phyloP scores from a whole-genome alignment of 1,284 basidiomycete genomes.

The Termitomyces sp. region DNA sequence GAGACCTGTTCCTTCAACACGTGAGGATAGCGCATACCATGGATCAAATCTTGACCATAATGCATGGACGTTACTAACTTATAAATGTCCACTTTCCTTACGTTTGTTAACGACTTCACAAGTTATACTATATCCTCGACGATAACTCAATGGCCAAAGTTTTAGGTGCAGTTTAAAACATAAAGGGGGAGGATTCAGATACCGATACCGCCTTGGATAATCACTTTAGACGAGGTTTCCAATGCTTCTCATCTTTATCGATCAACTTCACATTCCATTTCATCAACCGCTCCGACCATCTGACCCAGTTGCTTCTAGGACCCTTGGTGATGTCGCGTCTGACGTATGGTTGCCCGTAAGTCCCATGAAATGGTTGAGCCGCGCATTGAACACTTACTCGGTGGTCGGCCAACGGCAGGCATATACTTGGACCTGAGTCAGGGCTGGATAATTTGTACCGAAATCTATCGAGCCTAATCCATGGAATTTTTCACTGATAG shows the following conservation, averaged over 20 bases:
- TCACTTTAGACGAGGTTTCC: slow-evolving; percentile 11
- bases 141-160: no score
- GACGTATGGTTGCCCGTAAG: neutral
- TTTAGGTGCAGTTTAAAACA: no score
- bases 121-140: no score
- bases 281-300: slow-evolving; percentile 9
- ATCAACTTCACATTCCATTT: slow-evolving; percentile 8
- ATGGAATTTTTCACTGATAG: neutral
- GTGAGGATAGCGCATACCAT: no score
- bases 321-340: slow-evolving; percentile 4
- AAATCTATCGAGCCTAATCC: neutral
- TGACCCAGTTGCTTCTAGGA: slow-evolving; percentile 7
- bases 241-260: slow-evolving; percentile 3
- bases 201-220: no score
- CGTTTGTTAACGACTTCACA: no score
- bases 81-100: no score
- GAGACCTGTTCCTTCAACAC: no score
- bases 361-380: neutral
- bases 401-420: slow-evolving; percentile 5
- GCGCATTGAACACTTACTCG: slow-evolving; percentile 1
- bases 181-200: no score
- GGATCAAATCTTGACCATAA: no score
- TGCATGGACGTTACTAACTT: no score
- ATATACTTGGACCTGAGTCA: slow-evolving; percentile 1
- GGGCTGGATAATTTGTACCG: neutral